Evolutionary conservation across 2,329 filamentous ascomycete genomes (phyloP).

Genomic region (Alternaria hordeiaustralica): DNA sequence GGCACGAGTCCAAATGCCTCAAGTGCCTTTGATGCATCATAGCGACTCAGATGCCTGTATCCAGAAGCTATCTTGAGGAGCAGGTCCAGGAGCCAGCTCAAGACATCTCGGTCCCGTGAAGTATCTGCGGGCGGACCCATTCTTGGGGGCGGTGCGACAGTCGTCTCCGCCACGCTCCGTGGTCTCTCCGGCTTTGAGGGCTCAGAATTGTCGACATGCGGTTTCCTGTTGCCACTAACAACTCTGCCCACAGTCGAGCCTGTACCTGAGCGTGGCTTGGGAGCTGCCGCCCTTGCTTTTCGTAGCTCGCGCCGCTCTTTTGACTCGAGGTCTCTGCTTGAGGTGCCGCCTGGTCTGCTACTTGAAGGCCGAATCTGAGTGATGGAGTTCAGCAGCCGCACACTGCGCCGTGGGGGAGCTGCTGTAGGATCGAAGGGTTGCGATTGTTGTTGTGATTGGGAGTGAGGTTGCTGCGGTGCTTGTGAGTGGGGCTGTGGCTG

Average conservation of each 20-base stretch:
- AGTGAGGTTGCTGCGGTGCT: not conserved
- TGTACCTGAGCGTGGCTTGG: slow-evolving; percentile 67
- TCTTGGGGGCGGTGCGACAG: slow-evolving; percentile 35
- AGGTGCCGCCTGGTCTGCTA: slow-evolving; percentile 65
- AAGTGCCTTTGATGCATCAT: slow-evolving; percentile 78
- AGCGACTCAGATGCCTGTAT: slow-evolving; percentile 79
- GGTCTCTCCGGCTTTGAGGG: slow-evolving; percentile 68
- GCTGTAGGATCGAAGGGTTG: slow-evolving; percentile 49
- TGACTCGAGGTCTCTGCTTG: slow-evolving; percentile 60
- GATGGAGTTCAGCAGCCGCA: slow-evolving; percentile 53
- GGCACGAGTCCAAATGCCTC: slow-evolving; percentile 75
- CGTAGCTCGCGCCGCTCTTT: slow-evolving; percentile 76
- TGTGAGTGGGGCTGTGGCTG: slow-evolving; percentile 16
- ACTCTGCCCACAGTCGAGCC: slow-evolving; percentile 79
- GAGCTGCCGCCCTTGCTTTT: slow-evolving; percentile 79
- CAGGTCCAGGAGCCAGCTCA: slow-evolving; percentile 79
- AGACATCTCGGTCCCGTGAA: slow-evolving; percentile 73
- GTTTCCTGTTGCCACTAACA: slow-evolving; percentile 89
- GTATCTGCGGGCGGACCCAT: slow-evolving; percentile 60
- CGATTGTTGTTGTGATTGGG: slow-evolving; percentile 21
- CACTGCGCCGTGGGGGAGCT: slow-evolving; percentile 53
- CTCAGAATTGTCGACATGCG: slow-evolving; percentile 69
- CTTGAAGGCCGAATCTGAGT: slow-evolving; percentile 68
- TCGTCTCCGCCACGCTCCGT: slow-evolving; percentile 40
- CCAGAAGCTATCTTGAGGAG: slow-evolving; percentile 82